These are phyloP conservation scores for Scedosporium minutisporum DNA, from an alignment of 2,329 filamentous ascomycete species.

Conservation along the genomic window DNA sequence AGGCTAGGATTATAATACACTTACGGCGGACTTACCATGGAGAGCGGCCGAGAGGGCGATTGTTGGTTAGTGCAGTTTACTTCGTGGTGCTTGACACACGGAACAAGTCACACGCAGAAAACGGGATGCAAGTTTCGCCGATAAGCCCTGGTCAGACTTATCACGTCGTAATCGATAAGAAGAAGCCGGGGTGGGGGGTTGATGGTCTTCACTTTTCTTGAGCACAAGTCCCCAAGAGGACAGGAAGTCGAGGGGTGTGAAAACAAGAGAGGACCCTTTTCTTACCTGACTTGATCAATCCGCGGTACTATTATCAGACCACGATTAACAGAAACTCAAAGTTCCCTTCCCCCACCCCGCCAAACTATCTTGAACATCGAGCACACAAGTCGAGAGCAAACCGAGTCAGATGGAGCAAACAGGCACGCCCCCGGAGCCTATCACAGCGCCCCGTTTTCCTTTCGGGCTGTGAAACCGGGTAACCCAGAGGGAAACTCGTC, in stretches of 20 bases:
- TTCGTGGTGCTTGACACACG: no score
- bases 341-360: not conserved
- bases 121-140: not conserved
- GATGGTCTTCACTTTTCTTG: not conserved
- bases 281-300: not conserved
- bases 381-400: no score
- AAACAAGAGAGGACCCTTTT: not conserved
- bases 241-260: not conserved
- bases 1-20: no score
- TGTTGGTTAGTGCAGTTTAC: no score
- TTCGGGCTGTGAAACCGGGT: constrained; percentile 1
- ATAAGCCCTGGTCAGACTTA: not conserved
- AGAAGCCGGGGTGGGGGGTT: not conserved
- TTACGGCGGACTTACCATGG: no score
- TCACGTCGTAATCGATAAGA: not conserved
- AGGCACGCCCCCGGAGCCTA: not conserved
- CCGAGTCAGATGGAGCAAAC: no score
- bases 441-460: not conserved
- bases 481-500: constrained; percentile 1
- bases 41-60: no score
- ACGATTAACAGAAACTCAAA: not conserved
- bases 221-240: not conserved
- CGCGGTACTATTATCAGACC: not conserved
- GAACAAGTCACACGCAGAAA: not conserved
- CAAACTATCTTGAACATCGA: not conserved